A percentile compares a stretch with the other conserved stretches of the same genome.
Conservation (phyloP, 441 rosid genomes). For the Gossypium gossypioides region DNA sequence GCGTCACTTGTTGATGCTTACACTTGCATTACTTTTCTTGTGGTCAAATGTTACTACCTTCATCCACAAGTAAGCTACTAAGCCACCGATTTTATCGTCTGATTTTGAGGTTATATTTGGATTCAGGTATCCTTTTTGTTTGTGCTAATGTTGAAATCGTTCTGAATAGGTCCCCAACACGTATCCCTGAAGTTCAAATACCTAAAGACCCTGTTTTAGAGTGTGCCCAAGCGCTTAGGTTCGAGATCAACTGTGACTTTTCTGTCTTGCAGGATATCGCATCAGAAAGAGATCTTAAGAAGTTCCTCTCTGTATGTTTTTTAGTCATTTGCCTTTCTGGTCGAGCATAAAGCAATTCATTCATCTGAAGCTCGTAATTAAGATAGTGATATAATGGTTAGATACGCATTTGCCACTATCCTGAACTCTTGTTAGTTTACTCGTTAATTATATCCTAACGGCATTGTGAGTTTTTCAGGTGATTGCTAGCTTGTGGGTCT, state of each 20-base stretch:
- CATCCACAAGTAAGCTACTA: conserved; percentile 59
- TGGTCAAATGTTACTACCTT: conserved; percentile 66
- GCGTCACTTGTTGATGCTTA: conserved; percentile 48
- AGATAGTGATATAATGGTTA: too few species aligned
- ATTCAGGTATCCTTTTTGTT: neutral
- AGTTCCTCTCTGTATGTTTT: conserved; percentile 58
- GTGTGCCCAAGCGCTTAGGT: conserved; percentile 55
- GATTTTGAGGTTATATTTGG: neutral
- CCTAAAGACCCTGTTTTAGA: conserved; percentile 73
- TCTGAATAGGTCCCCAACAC: conserved; percentile 53
- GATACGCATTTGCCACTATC: too few species aligned
- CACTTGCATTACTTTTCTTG: conserved; percentile 55
- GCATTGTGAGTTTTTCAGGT: conserved; percentile 31
- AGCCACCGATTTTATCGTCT: neutral
- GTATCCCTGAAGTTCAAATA: conserved; percentile 65
- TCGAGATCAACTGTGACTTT: conserved; percentile 56
- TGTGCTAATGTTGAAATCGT: neutral
- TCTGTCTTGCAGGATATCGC: conserved; percentile 58
- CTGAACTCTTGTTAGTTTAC: too few species aligned
- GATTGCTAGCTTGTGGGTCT: conserved; percentile 63
- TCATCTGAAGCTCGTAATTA: neutral
- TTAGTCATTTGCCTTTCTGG: neutral
- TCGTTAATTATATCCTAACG: neutral
- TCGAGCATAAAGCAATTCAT: neutral
- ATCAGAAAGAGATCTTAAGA: conserved; percentile 76